Percentiles rank a stretch among this genome's conserved stretches.
Evolutionary conservation across 768 basidiomycete species (phyloP).

Genomic region (Hypholoma sublateritium): DNA sequence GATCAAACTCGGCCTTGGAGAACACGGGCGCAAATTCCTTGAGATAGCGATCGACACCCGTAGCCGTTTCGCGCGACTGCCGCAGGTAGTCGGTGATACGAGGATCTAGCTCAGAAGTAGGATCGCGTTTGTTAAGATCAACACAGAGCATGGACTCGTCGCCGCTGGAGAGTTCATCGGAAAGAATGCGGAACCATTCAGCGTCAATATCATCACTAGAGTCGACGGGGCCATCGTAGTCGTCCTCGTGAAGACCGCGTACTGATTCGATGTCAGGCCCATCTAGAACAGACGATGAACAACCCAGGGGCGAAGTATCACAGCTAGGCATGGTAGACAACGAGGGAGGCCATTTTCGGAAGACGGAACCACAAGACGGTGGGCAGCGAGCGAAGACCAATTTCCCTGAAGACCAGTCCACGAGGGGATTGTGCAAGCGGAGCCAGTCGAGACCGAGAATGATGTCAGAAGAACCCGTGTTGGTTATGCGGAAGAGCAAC

Average conservation of each 20-base stretch:
- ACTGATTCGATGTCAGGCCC: not conserved
- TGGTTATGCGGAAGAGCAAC: not conserved
- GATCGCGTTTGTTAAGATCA: not conserved
- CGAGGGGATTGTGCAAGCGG: not conserved
- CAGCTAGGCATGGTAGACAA: too few species aligned
- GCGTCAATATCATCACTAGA: not conserved
- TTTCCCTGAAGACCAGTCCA: not conserved
- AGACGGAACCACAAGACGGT: not conserved
- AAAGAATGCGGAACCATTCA: constrained; percentile 20
- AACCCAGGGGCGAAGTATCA: not conserved
- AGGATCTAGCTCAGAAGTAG: not conserved
- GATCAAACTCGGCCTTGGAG: too few species aligned
- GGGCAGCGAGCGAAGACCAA: not conserved
- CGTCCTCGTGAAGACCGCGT: not conserved
- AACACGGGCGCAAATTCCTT: too few species aligned
- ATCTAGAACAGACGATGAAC: not conserved
- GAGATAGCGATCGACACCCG: too few species aligned
- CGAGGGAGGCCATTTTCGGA: not conserved
- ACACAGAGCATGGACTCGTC: not conserved
- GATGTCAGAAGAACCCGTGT: constrained; percentile 1
- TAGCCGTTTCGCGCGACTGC: too few species aligned
- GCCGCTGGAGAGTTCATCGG: constrained; percentile 16
- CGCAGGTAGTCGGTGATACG: too few species aligned
- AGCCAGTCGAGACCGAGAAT: not conserved
- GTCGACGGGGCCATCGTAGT: not conserved